Evolutionary conservation across 352 stramenopile species (phyloP).

Genomic region (Elongisporangium senticosum): DNA sequence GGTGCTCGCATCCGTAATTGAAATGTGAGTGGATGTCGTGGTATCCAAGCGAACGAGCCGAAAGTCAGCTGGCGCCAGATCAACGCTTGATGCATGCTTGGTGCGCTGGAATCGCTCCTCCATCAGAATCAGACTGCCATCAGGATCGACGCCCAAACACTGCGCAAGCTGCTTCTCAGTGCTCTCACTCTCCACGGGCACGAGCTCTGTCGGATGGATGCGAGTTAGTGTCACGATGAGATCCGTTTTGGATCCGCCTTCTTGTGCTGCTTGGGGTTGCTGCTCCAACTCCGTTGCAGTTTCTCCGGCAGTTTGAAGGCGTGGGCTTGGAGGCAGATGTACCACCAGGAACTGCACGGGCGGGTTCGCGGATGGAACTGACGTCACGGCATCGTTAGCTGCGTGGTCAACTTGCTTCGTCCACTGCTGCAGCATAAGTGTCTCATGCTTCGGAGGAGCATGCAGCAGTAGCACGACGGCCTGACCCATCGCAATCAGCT

Average conservation of each 20-base stretch:
- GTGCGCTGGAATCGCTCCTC: conserved; percentile 21
- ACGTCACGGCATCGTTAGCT: conserved; percentile 3
- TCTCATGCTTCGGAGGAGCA: conserved; percentile 16
- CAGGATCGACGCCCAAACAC: conserved; percentile 27
- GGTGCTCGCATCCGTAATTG: conserved; percentile 10
- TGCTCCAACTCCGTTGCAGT: conserved; percentile 7
- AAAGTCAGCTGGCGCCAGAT: conserved; percentile 2
- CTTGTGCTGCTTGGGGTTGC: background rate
- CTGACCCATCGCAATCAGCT: conserved; percentile 14
- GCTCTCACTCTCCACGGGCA: background rate
- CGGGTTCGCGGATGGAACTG: conserved; percentile 31
- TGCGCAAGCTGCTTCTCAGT: conserved; percentile 4
- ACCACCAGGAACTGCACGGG: conserved; percentile 34
- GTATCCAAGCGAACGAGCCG: conserved; percentile 33
- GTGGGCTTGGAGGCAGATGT: conserved; percentile 7
- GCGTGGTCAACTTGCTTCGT: conserved; percentile 5
- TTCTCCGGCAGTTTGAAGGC: conserved; percentile 18
- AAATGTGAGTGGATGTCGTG: conserved; percentile 22
- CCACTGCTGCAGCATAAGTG: conserved; percentile 22
- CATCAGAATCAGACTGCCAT: conserved; percentile 41
- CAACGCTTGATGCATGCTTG: background rate
- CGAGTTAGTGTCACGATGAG: conserved; percentile 34
- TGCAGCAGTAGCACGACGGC: conserved; percentile 41
- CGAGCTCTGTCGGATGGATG: conserved; percentile 9
- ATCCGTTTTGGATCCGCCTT: conserved; percentile 5